These are phyloP conservation scores for Entomortierella lignicola DNA, from an alignment of 192 early-diverging fungal species.

Conservation along the genomic window DNA sequence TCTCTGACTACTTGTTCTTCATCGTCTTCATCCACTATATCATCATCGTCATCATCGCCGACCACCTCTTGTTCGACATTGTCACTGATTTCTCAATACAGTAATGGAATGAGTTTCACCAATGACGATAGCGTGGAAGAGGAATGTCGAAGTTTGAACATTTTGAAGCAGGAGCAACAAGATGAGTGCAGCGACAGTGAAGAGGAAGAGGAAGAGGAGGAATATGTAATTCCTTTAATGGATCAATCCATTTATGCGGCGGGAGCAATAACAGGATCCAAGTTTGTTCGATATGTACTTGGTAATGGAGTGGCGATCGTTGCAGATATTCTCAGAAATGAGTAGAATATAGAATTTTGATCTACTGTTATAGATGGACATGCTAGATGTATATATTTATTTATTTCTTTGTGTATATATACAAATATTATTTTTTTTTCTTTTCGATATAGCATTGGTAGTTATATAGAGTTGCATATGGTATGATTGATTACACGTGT, in stretches of 20 bases:
- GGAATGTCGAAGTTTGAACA: not conserved
- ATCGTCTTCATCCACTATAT: not conserved
- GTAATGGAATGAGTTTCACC: not conserved
- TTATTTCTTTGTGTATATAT: no score
- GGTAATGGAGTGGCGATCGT: slow-evolving; percentile 46
- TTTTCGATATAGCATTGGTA: no score
- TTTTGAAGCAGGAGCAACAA: not conserved
- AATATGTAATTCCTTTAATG: slow-evolving; percentile 10
- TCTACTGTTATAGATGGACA: no score
- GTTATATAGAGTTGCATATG: no score
- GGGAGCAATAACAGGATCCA: slow-evolving; percentile 50
- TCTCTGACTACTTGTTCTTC: not conserved
- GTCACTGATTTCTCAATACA: not conserved
- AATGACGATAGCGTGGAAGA: not conserved
- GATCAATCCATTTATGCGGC: slow-evolving; percentile 53
- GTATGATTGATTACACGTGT: no score
- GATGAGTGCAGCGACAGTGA: not conserved
- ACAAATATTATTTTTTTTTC: no score
- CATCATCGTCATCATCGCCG: not conserved
- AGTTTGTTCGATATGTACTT: slow-evolving; percentile 53
- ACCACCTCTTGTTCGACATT: not conserved
- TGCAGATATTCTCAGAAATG: slow-evolving; percentile 37
- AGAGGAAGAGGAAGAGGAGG: slow-evolving; percentile 2
- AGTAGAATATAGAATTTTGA: not conserved
- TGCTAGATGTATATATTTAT: no score